Base-by-base conservation (phyloP, 228 moss, liverwort and hornwort species). In the Sphagnum fallax region DNA sequence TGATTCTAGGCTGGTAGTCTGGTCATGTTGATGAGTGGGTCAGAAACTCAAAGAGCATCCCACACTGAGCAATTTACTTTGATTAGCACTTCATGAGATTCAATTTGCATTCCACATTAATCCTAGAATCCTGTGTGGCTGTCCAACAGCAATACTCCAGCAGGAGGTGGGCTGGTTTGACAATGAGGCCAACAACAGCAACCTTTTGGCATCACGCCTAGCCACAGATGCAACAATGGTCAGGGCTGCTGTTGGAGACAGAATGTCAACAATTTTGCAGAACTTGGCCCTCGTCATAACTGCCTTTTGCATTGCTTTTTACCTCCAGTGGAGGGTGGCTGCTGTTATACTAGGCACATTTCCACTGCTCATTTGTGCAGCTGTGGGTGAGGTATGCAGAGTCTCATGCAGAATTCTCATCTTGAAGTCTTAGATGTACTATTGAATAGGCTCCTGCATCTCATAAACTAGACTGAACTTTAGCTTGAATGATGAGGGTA, bases 91-190 rank as follows among this genome's bases (percentile, higher is more conserved):
- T 32, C 32, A 32, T 32, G 32, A 32, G 32, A 32, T 32, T 32
- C 32, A 32, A 32, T 32, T 32, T 32, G 32, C 32, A 32, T 32
- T 32, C 32, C 32, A 32, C 32, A 32, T 32, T 32, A 32, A 32
- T 32, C 32, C 32, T 32, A 32, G 32, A 32, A 32, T 32, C 32
- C 32, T 32, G 32, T 32, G 32, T 32, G 32, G 32, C 32, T 32
- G 47, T 63, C 5, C 47, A 65, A 47, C 81, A 85, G 84, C 78
- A 4, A 74, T 87, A 62, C 75, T 87, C 6, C 70, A 66, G 6
- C 80, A 80, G 57, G 87, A 87, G 67, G 73, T 87, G 6, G 87
- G 83, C 14, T 87, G 83, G 83, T 87, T 87, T 63, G 87, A 87
- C 62, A 74, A 77, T 49, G 83, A 83, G 62, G 77, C 78, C 48